Percentiles rank a stretch among this genome's conserved stretches.
Conservation (phyloP, 805 yeast species). For the Henningerozyma blattae region DNA sequence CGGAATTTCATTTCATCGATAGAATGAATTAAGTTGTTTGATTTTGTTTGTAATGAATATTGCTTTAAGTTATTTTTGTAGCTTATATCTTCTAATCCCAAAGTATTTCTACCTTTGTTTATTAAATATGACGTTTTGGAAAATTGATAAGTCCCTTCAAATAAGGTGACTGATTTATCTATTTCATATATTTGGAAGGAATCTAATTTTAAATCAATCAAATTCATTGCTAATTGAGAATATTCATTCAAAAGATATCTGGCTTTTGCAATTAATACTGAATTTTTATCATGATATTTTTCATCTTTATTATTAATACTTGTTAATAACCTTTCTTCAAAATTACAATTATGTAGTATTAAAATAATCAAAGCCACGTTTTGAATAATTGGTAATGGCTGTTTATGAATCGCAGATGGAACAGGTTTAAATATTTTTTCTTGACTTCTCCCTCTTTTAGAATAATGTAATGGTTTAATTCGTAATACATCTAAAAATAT, state of each 20-base stretch:
- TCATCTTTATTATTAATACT: constrained; percentile 6
- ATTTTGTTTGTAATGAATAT: constrained; percentile 14
- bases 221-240: constrained; percentile 36
- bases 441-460: constrained; percentile 4
- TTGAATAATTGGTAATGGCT: constrained; percentile 41
- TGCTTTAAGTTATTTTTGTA: constrained; percentile 12
- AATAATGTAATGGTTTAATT: constrained; percentile 44
- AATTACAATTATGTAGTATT: constrained; percentile 42
- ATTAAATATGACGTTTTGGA: constrained; percentile 32
- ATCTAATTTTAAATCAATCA: constrained; percentile 26
- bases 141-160: constrained; percentile 29
- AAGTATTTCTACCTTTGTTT: constrained; percentile 27
- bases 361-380: constrained; percentile 50
- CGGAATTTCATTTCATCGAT: constrained; percentile 61
- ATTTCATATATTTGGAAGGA: constrained; percentile 1
- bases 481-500: constrained; percentile 57
- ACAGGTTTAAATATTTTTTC: constrained; percentile 6
- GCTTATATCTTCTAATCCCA: constrained; percentile 23
- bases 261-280: constrained; percentile 40
- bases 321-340: constrained; percentile 35
- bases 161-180: constrained; percentile 1
- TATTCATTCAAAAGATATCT: constrained; percentile 55
- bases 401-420: constrained; percentile 29
- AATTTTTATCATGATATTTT: constrained; percentile 27
- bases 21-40: constrained; percentile 14